Evolutionary conservation across 2,329 filamentous ascomycete species (phyloP), one percentile per base, ranked within the genome.

Genomic region (Penicillium sp.): DNA sequence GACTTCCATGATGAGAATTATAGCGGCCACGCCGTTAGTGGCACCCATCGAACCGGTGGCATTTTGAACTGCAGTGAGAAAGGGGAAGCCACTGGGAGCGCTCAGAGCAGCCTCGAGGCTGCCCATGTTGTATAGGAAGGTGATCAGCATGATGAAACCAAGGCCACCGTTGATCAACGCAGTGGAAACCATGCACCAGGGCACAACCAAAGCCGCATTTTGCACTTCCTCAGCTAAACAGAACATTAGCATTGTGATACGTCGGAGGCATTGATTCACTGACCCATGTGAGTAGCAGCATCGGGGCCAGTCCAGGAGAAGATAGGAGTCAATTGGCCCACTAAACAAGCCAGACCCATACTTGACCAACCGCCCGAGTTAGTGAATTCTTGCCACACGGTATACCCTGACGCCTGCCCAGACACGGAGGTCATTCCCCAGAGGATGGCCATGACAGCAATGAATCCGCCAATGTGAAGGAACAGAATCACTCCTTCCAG

Each of bases 401-500:
- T 48, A 2, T 57, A 51, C 7, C 59, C 59, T 9, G 65, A 50
- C 13, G 54, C 63, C 28, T 63, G 57, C 10, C 10, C 6, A 1
- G 24, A 6, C 3, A 53, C 58, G 2, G 62, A 64, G 4, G 53
- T 47, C 50, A 72, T 62, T 12, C 56, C 65, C 60, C 71, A 70
- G 41, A 75, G 53, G 1, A 66, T 61, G 24, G 72, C 69, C 15
- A 80, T 58, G 4, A 76, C 68, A 1, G 68, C 71, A 34, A 79
- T 66, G 49, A 79, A 79, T 4, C 76, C 76, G 15, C 71, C 55
- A 5, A 77, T 62, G 38, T 83, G 80, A 7, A 83, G 59, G 34
- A 78, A 71, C 23, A 84, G 66, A 44, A 81, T 74, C 6, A 78
- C 45, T 0, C 74, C 75, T 61, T 84, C 81, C 39, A 84, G 71